Percentiles rank a stretch among this genome's conserved stretches.
Conservation (phyloP, 2,329 filamentous ascomycete species). For the Penicillium hordei region DNA sequence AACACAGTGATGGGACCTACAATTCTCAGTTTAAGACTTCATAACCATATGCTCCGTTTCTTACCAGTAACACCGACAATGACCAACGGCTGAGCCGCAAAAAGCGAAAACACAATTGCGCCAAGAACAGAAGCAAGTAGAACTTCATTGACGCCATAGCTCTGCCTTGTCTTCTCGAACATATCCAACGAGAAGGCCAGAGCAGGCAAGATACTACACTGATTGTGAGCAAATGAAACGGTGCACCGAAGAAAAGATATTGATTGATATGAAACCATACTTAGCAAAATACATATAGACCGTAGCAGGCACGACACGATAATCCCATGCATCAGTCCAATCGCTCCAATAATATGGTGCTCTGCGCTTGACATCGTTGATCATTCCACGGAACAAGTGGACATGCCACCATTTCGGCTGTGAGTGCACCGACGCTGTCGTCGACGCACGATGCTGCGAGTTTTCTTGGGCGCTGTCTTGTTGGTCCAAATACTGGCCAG, state of each 20-base stretch:
- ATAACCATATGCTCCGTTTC: background rate
- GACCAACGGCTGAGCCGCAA: constrained; percentile 80
- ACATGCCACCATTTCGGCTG: constrained; percentile 68
- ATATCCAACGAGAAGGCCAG: constrained; percentile 89
- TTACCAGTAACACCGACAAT: constrained; percentile 84
- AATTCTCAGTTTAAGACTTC: constrained; percentile 5
- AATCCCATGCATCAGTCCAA: constrained; percentile 86
- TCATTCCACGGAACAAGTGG: constrained; percentile 73
- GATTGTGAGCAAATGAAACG: constrained; percentile 11
- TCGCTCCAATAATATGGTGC: constrained; percentile 78
- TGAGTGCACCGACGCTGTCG: constrained; percentile 15
- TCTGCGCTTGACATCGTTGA: constrained; percentile 71
- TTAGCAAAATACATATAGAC: constrained; percentile 96
- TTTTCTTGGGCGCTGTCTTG: constrained; percentile 8
- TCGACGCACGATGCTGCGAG: constrained; percentile 11
- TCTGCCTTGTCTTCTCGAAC: constrained; percentile 82
- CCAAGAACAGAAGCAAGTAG: constrained; percentile 82
- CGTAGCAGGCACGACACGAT: constrained; percentile 81
- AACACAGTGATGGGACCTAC: constrained; percentile 85
- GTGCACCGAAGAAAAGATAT: background rate
- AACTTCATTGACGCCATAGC: constrained; percentile 88
- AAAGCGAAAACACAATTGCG: constrained; percentile 74
- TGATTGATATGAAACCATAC: constrained; percentile 49
- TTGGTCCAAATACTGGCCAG: constrained; percentile 8
- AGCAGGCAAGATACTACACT: constrained; percentile 73